Evolutionary conservation across 1,284 basidiomycete species (phyloP), one percentile per base, ranked within the genome.

Genomic region (Volvariella surrecta): DNA sequence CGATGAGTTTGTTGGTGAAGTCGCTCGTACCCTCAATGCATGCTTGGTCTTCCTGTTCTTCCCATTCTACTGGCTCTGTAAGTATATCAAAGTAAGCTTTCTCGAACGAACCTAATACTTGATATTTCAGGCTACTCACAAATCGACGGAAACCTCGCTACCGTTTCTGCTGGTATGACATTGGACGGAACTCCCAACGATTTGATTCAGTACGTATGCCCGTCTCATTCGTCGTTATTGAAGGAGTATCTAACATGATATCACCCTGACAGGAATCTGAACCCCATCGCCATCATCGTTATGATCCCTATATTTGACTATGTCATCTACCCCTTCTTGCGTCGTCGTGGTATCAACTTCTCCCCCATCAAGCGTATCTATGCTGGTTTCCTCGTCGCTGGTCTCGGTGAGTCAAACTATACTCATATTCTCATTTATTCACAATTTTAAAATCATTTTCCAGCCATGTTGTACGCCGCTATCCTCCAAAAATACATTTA

Each of bases 11-110:
- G 79, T 84, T 15, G 74, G 73, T 43, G 80, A 84, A 58, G 75
- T 84, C 39, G 60, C 65, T 17, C 69, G 79, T 52, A 80, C 76
- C 1, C 54, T 76, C 55, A 74, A 74, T 50, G 82, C 81, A n/a
- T 84, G 81, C 64, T 61, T 65, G 41, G 77, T 84, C 37, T 82
- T 83, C 62, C 52, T 72, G 38, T 78, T 75, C 61, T 74, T 70
- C 61, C 73, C 73, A 21, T 57, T 73, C 57, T 77, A 62, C 60
- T 77, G 74, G 73, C 62, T 76, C 7, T 70, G 67, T 65, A 42
- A 45, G 63, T 57, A 7, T 11, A 35, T 16, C 6, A 31, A 4
- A 11, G 10, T 7, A 4, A 21, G 19, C 4, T 45, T 35, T 24
- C 17, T 32, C 1, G 19, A 16, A 38, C 31, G 15, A 15, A 19